These are phyloP conservation scores for Amorphotheca resinae DNA, from an alignment of 495 filamentous ascomycete species.

Conservation along the genomic window DNA sequence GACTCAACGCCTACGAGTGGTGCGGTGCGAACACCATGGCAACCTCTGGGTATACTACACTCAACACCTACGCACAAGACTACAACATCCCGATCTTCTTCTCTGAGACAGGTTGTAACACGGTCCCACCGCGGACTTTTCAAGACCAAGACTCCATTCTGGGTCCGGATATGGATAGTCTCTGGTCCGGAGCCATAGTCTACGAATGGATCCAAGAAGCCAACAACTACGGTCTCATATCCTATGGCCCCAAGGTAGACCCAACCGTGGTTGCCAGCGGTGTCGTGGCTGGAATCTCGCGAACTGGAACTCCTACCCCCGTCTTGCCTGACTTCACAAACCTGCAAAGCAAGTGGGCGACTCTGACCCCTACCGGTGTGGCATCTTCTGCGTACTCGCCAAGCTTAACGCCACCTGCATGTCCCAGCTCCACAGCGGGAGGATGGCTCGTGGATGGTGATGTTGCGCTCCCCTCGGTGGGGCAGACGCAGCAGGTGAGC, in stretches of 20 bases:
- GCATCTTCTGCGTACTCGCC: constrained; percentile 50
- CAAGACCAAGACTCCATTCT: constrained; percentile 69
- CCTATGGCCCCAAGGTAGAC: constrained; percentile 49
- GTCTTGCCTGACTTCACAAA: constrained; percentile 67
- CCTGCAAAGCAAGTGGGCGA: constrained; percentile 65
- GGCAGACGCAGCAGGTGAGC: constrained; percentile 32
- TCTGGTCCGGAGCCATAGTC: constrained; percentile 74
- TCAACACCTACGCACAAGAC: constrained; percentile 38
- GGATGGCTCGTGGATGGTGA: constrained; percentile 63
- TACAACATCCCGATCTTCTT: constrained; percentile 76
- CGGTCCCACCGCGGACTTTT: constrained; percentile 54
- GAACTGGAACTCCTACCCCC: constrained; percentile 62
- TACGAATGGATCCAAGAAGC: constrained; percentile 87
- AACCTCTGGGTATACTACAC: constrained; percentile 55
- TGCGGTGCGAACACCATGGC: constrained; percentile 53
- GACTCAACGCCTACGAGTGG: constrained; percentile 83
- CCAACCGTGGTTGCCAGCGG: constrained; percentile 34
- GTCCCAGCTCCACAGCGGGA: constrained; percentile 54
- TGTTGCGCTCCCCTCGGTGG: constrained; percentile 55
- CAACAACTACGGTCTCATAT: constrained; percentile 77
- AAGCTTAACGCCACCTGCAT: constrained; percentile 48
- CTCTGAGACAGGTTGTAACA: constrained; percentile 71
- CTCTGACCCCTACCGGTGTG: constrained; percentile 54
- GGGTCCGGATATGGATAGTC: constrained; percentile 51
- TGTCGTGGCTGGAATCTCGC: constrained; percentile 51